Evolutionary conservation across 352 stramenopile species (phyloP).

Genomic region (Pythium scleroteichum): DNA sequence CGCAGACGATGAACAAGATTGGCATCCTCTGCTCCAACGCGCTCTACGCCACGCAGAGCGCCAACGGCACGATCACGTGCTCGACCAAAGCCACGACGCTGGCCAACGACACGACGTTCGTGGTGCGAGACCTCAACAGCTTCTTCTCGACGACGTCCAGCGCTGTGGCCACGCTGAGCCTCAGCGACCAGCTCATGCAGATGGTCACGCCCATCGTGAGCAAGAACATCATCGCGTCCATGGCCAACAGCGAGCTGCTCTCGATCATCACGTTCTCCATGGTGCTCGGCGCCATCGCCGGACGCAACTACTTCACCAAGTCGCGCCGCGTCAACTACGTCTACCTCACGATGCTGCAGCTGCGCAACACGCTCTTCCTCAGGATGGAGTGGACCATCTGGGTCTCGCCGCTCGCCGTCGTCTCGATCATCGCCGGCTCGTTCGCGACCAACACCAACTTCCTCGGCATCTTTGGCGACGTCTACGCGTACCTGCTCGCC

Average conservation of each 20-base stretch:
- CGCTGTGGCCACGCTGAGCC: slow-evolving; percentile 36
- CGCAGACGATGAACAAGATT: slow-evolving; percentile 33
- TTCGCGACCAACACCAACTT: slow-evolving; percentile 46
- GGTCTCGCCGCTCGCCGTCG: slow-evolving; percentile 56
- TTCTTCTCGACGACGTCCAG: slow-evolving; percentile 37
- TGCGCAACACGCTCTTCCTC: slow-evolving; percentile 71
- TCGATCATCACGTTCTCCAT: slow-evolving; percentile 72
- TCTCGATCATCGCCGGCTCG: slow-evolving; percentile 61
- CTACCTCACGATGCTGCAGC: slow-evolving; percentile 61
- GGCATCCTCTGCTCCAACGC: slow-evolving; percentile 51
- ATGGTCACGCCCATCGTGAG: slow-evolving; percentile 61
- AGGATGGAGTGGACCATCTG: slow-evolving; percentile 68
- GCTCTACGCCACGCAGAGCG: slow-evolving; percentile 22
- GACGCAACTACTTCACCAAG: slow-evolving; percentile 59
- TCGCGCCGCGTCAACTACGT: slow-evolving; percentile 58
- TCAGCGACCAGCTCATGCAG: slow-evolving; percentile 57
- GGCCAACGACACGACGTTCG: slow-evolving; percentile 28
- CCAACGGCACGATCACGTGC: slow-evolving; percentile 27
- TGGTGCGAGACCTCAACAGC: slow-evolving; percentile 48
- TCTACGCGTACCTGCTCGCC: slow-evolving; percentile 53
- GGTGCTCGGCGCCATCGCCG: slow-evolving; percentile 56
- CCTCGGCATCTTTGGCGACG: slow-evolving; percentile 44
- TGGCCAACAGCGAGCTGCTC: slow-evolving; percentile 51
- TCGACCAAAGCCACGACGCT: neutral
- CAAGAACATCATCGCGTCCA: slow-evolving; percentile 57